phyloP scores from a whole-genome alignment of 306 rosid genomes.

The cucumber (Cucumis sativus) region DNA sequence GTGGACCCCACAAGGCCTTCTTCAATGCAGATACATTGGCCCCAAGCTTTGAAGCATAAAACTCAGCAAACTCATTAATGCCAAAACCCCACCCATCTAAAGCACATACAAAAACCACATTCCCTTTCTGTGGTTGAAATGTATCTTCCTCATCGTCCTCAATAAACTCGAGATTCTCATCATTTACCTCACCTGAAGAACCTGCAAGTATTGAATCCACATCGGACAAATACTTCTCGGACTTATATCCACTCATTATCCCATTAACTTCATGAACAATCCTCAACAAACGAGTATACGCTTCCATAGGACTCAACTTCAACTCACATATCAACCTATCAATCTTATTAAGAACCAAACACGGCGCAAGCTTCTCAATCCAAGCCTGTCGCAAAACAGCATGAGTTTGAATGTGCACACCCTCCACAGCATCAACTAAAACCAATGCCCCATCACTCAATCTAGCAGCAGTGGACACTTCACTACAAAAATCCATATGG shows the following conservation, averaged over 20 bases:
- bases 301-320: slow-evolving; percentile 59
- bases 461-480: slow-evolving; percentile 88
- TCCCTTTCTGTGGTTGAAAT: slow-evolving; percentile 79
- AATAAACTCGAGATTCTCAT: slow-evolving; percentile 26
- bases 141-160: slow-evolving; percentile 73
- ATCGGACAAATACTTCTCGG: slow-evolving; percentile 66
- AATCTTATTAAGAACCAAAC: slow-evolving; percentile 71
- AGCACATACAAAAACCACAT: slow-evolving; percentile 74
- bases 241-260: slow-evolving; percentile 63
- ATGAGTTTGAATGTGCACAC: slow-evolving; percentile 87
- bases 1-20: slow-evolving; percentile 71
- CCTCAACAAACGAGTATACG: slow-evolving; percentile 39
- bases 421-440: slow-evolving; percentile 82
- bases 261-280: slow-evolving; percentile 80
- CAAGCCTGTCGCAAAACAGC: slow-evolving; percentile 90
- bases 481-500: slow-evolving; percentile 84
- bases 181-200: slow-evolving; percentile 15
- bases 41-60: slow-evolving; percentile 58
- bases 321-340: slow-evolving; percentile 72
- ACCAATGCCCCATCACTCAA: slow-evolving; percentile 74
- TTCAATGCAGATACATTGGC: slow-evolving; percentile 42
- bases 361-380: slow-evolving; percentile 74
- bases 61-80: slow-evolving; percentile 51
- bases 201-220: slow-evolving; percentile 62
- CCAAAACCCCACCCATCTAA: slow-evolving; percentile 91